These are phyloP conservation scores for Eutrema japonicum DNA, from an alignment of 345 rosid genomes.

Conservation along the genomic window DNA sequence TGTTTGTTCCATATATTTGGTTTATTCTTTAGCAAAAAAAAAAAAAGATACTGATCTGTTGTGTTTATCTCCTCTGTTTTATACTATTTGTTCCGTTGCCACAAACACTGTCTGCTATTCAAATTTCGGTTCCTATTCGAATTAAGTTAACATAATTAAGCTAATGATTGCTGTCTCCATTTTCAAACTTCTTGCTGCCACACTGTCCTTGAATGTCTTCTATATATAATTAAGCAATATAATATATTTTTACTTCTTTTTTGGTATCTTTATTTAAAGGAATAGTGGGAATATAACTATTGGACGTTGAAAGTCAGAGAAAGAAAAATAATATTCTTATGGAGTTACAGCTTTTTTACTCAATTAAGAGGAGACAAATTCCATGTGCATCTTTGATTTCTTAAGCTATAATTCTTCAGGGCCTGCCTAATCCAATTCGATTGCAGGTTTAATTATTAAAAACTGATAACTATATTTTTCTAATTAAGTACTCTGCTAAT, in stretches of 20 bases:
- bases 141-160: slow-evolving; percentile 40
- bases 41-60: neutral
- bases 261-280: slow-evolving; percentile 29
- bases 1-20: neutral
- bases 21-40: neutral
- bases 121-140: neutral
- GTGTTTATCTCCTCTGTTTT: neutral
- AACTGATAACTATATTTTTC: neutral
- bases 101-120: neutral
- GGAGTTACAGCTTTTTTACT: slow-evolving; percentile 29
- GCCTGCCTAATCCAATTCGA: slow-evolving; percentile 37
- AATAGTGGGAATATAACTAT: slow-evolving; percentile 32
- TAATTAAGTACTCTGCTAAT: neutral
- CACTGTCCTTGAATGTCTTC: slow-evolving; percentile 42
- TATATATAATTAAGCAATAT: slow-evolving; percentile 19
- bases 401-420: slow-evolving; percentile 38
- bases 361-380: slow-evolving; percentile 42
- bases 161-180: slow-evolving; percentile 49
- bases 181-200: slow-evolving; percentile 48
- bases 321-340: neutral
- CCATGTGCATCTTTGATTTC: slow-evolving; percentile 46
- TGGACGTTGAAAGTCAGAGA: slow-evolving; percentile 42
- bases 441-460: slow-evolving; percentile 2
- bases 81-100: slow-evolving; percentile 16
- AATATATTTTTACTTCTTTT: neutral